Evolutionary conservation across 2,329 filamentous ascomycete genomes (phyloP).

Genomic region (Neopestalotiopsis rosae): DNA sequence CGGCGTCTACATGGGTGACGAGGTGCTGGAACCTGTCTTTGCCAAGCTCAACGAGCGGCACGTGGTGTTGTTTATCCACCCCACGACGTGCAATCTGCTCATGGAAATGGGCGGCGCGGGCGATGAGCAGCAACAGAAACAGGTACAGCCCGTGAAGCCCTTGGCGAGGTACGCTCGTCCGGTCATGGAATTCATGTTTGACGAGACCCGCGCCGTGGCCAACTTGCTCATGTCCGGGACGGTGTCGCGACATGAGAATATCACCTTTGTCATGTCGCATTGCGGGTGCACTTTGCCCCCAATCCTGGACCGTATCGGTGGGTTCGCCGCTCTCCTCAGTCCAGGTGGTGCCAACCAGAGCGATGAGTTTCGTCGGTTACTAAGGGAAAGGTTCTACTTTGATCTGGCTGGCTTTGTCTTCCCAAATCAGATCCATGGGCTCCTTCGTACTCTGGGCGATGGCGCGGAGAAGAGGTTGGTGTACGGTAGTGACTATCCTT

Average conservation of each 20-base stretch:
- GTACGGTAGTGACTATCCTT: constrained; percentile 60
- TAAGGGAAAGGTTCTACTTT: constrained; percentile 51
- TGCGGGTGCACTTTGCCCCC: constrained; percentile 50
- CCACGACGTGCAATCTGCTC: constrained; percentile 36
- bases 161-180: constrained; percentile 40
- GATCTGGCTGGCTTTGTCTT: constrained; percentile 58
- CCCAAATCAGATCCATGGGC: constrained; percentile 51
- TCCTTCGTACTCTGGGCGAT: constrained; percentile 45
- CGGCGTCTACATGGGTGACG: constrained; percentile 49
- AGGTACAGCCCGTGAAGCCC: constrained; percentile 22
- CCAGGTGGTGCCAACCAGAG: constrained; percentile 14
- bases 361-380: constrained; percentile 18
- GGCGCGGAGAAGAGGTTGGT: constrained; percentile 45
- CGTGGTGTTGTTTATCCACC: constrained; percentile 51
- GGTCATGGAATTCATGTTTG: constrained; percentile 56
- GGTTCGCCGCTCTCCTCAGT: constrained; percentile 21
- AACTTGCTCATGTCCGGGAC: constrained; percentile 55
- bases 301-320: constrained; percentile 45
- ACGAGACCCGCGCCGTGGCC: constrained; percentile 52
- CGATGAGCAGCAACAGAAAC: no score
- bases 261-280: constrained; percentile 55
- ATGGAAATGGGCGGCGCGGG: not conserved
- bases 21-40: constrained; percentile 44
- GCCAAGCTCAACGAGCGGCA: constrained; percentile 41
- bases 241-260: constrained; percentile 47